Base-by-base conservation (phyloP, 331 rosid species). In the Quercus tomentella region DNA sequence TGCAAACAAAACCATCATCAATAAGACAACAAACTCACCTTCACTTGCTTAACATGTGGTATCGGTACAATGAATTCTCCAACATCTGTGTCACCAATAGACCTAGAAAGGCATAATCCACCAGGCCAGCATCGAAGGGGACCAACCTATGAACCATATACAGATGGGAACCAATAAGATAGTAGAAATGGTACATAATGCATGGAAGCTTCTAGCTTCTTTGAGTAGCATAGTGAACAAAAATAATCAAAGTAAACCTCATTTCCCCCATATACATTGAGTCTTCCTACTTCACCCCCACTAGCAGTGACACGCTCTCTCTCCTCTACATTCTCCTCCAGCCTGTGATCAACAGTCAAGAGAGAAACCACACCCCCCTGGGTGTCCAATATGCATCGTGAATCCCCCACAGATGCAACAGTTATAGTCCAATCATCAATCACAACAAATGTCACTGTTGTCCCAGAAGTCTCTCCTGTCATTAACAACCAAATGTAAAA, bases 71-170 rank as follows among this genome's bases (percentile, higher is more conserved):
- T 96, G 79, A 54, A 96, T 85, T 96, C 99, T 77, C 99, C 99
- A 20, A 96, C 99, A 69, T 96, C 99, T 0, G 98, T 96, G 83
- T 96, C 99, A 56, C 99, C 99, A 60, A 96, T 96, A 73, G 99
- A 96, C 80, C 99, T 83, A 83, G 99, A 96, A 76, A 96, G 94
- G 88, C 99, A 96, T 84, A 96, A 85, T 62, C 99, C 99, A 83
- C 99, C 99, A 62, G 99, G 99, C 99, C 99, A 96, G 90, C 99
- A 96, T 80, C 99, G 99, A 57, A 96, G 94, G 76, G 99, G 99
- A 33, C 99, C 99, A 22, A 96, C 98, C 98, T 96, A 77, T 21
- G 72, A 83, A 80, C 52, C 71, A 76, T 1, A 33, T 25, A 77
- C 33, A 75, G 66, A 76, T 57, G 60, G 7, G 70, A 60, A 26